Evolutionary conservation across 768 basidiomycete species (phyloP), one percentile per base, ranked within the genome.

Genomic region (Sutorius australiensis): DNA sequence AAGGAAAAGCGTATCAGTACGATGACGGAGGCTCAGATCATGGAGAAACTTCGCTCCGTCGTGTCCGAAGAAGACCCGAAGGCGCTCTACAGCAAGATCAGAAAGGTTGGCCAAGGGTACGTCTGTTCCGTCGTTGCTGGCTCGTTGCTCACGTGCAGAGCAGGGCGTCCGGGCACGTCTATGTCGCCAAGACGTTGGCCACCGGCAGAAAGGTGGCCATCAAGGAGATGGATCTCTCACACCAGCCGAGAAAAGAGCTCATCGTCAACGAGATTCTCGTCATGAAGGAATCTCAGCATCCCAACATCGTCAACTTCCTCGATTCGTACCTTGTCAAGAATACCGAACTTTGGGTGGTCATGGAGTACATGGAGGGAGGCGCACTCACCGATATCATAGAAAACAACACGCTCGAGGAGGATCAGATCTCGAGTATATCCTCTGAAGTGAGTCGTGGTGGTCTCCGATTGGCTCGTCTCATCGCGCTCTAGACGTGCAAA

Each of bases 311-410:
- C 76, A 95, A 95, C 72, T 98, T 92, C 73, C 72, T 95, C 38
- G 90, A 95, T 6, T 83, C 90, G 21, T 97, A 94, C 70, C 80
- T 98, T 40, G 83, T 97, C 48, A 89, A 88, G 72, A 86, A 77
- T 67, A 87, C 80, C 48, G 93, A 95, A 66, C 81, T 97, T 21
- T 98, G 94, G 94, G 93, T 97, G 40, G 93, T 95, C 53, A 98
- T 95, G 94, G 94, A 98, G 73, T 95, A 91, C 67, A 98, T 98
- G 94, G 94, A 98, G 71, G 94, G 94, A 48, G 95, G 97, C 37
- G 94, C 95, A 16, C 75, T 99, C 63, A 98, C 94, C 24, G 95
- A 98, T 72, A 88, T 99, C 40, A 98, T 99, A 62, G 95, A 98
- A 75, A 93, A 95, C 62, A 98, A 98, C 70, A 83, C 90, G 38